Conservation (phyloP, 2,329 filamentous ascomycete genomes). For the Nemania bipapillata region DNA sequence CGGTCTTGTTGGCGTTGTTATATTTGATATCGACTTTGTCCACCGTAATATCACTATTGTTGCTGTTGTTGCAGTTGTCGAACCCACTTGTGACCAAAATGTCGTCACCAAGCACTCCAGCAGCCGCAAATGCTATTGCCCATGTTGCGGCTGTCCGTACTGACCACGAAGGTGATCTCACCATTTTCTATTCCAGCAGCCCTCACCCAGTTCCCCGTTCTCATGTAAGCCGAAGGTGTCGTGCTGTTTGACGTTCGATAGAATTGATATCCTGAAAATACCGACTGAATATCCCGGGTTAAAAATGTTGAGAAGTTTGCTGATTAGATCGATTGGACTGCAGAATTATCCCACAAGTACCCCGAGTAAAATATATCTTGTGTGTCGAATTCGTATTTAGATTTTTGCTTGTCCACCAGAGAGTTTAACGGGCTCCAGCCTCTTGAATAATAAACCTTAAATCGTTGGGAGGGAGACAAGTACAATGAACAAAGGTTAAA, state of each 20-base stretch:
- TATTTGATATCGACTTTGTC: conserved; percentile 81
- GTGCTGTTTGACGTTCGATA: conserved; percentile 2
- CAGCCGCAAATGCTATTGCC: conserved; percentile 53
- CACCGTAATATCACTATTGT: conserved; percentile 71
- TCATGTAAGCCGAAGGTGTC: conserved; percentile 4
- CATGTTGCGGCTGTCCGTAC: conserved; percentile 49
- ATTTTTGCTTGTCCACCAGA: conserved; percentile 19
- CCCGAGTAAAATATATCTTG: conserved; percentile 18
- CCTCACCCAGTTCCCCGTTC: neutral
- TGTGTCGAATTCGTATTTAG: conserved; percentile 13
- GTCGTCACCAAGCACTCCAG: conserved; percentile 70
- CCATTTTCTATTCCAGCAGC: conserved; percentile 43
- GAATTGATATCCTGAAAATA: conserved; percentile 22
- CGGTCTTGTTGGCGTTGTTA: conserved; percentile 75
- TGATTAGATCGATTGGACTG: conserved; percentile 38
- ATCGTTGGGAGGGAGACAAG: conserved; percentile 28
- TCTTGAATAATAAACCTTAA: conserved; percentile 34
- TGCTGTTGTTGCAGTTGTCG: conserved; percentile 75
- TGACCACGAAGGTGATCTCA: conserved; percentile 47
- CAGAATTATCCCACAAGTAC: conserved; percentile 7
- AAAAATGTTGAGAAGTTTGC: conserved; percentile 38
- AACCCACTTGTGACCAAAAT: conserved; percentile 85
- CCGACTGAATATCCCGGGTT: conserved; percentile 33
- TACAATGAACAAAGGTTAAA: conserved; percentile 38
- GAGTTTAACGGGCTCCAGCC: conserved; percentile 9